Evolutionary conservation across 371 early-diverging fungal species (phyloP).

Genomic region (Syncephalastrum sp.): DNA sequence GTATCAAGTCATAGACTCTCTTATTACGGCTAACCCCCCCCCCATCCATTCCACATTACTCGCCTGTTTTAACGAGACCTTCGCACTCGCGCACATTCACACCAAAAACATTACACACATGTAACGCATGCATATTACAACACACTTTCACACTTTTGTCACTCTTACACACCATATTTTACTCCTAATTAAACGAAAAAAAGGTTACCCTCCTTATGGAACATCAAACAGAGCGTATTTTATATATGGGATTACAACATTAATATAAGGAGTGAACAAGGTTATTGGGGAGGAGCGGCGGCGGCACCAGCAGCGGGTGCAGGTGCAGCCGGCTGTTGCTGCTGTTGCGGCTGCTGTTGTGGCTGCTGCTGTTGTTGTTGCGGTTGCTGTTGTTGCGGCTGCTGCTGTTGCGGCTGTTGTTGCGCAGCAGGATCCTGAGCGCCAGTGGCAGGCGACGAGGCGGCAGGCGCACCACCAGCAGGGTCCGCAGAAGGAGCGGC

Average conservation of each 20-base stretch:
- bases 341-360: not conserved
- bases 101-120: not conserved
- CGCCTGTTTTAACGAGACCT: not conserved
- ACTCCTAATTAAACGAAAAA: not conserved
- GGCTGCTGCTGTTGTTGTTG: not conserved
- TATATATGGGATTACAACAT: no score
- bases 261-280: no score
- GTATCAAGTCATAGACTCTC: slow-evolving; percentile 22
- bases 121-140: not conserved
- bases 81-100: no score
- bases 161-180: not conserved
- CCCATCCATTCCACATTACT: not conserved
- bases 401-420: not conserved
- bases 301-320: slow-evolving; percentile 1
- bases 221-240: no score
- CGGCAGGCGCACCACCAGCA: not conserved
- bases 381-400: no score
- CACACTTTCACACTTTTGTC: not conserved
- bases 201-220: not conserved
- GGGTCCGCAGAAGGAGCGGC: not conserved
- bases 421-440: not conserved
- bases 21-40: not conserved
- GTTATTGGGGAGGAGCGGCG: slow-evolving; percentile 1
- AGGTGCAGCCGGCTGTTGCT: not conserved
- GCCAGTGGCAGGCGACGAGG: no score